Evolutionary conservation across 2,329 filamentous ascomycete species (phyloP), one percentile per base, ranked within the genome.

Genomic region (Venturia asperata): DNA sequence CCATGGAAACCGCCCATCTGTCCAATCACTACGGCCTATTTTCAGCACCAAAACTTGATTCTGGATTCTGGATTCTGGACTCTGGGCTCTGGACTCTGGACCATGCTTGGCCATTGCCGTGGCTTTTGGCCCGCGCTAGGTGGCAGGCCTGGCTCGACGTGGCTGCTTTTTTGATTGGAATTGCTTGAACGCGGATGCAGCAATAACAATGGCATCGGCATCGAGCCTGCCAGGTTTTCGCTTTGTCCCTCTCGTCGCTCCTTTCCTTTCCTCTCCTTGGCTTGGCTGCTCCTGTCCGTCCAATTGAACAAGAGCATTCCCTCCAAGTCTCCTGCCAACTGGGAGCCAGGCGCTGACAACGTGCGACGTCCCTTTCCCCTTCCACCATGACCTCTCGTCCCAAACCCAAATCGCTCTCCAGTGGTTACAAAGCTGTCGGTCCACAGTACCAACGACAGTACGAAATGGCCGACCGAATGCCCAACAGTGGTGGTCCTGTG

Each of bases 311-410:
- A n/a, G n/a, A n/a, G 9, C 52, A 37, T 13, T 30, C 49, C 2
- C 24, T 55, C n/a, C n/a, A n/a, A n/a, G n/a, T n/a, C n/a, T n/a
- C 11, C 49, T 34, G 24, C 49, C 49, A n/a, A 19, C 13, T 58
- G 27, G 37, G 37, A 58, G 52, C 52, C 52, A 58, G 17, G 30
- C 52, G 52, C 52, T 37, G 27, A 56, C 37, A 15, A 4, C 6
- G 52, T 37, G 52, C 52, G 19, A 37, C 52, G 6, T n/a, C 17
- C 17, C 45, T 47, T 19, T 2, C 7, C 7, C n/a, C 49, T 24
- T 30, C 49, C 49, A 58, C 52, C 60, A 61, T 61, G 60, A 61
- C 60, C 37, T 61, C 60, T 17, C 60, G 60, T 5, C 60, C 60
- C n/a, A 61, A 61, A 43, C 60, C 60, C 15, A 21, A 1, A 61